phyloP scores from a whole-genome alignment of 495 filamentous ascomycete genomes.

The Neurospora discreta region DNA sequence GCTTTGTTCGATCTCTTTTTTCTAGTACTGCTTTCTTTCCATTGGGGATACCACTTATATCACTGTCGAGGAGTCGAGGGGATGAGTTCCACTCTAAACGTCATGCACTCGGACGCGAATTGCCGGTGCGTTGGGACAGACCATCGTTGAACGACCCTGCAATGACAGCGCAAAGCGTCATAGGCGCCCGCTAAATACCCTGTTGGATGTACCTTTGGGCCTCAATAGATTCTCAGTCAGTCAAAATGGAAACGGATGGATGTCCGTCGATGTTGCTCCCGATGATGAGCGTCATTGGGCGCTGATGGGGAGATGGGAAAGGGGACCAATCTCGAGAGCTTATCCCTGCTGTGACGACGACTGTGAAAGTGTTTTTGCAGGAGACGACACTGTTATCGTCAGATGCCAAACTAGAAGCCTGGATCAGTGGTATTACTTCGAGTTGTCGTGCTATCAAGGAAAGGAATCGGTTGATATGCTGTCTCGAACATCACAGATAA shows the following conservation, averaged over 20 bases:
- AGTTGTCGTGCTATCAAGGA: background rate
- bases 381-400: background rate
- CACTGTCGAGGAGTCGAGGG: background rate
- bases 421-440: background rate
- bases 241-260: background rate
- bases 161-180: background rate
- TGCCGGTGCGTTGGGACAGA: background rate
- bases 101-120: background rate
- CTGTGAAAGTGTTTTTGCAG: background rate
- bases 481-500: background rate
- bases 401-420: background rate
- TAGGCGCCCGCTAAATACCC: background rate
- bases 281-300: background rate
- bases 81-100: background rate
- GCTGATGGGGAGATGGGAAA: background rate
- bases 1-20: background rate
- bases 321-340: background rate
- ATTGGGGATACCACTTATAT: background rate
- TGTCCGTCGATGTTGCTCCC: background rate
- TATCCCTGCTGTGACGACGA: background rate
- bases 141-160: background rate
- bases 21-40: background rate
- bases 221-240: background rate
- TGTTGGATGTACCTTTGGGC: background rate
- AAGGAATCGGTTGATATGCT: background rate